Base-by-base conservation (phyloP, 495 filamentous ascomycete species). In the Chaetomium tenue region DNA sequence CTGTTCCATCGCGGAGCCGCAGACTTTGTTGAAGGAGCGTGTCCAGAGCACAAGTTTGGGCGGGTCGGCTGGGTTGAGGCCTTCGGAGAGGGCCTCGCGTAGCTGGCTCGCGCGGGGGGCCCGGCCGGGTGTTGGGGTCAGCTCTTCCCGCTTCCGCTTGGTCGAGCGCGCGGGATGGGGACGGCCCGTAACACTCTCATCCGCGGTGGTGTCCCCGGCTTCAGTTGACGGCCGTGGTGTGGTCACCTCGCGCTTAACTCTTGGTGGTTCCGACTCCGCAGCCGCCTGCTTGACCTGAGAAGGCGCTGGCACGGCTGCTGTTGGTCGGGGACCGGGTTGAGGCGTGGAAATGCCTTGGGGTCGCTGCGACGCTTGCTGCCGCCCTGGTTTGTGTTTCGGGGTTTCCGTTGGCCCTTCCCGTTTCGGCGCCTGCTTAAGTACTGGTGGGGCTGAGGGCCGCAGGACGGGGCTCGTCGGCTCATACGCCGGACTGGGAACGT, bases 1-100 rank as follows among this genome's bases (percentile, higher is more conserved):
- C 72, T 92, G 88, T 66, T 94, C 90, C 77, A 98, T 86, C 59
- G 95, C 86, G 0, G 91, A 88, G 20, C 84, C 82, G 11, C 86
- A 87, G 13, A 91, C 91, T 53, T 89, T 85, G 61, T 88, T 83
- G 75, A 97, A 95, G 28, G 88, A 88, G 30, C 91, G 87, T 22
- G 86, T 87, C 76, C 87, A 88, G 44, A 89, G 77, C 20, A 91
- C 86, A 63, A 86, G 82, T 3, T 81, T 82, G 12, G 85, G 77
- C 2, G 80, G 78, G n/a, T 44, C 28, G 25, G 44, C 13, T 22
- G 57, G 59, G 8, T 46, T 20, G 28, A 26, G 64, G 5, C 47
- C 57, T 15, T 66, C 69, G 22, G 64, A 46, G n/a, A 56, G 52
- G 9, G 58, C 28, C n/a, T 63, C 61, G 54, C 47, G 48, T 16